These are phyloP conservation scores for Rhizophagus sp. DNA, from an alignment of 192 early-diverging fungal species.

Conservation along the genomic window DNA sequence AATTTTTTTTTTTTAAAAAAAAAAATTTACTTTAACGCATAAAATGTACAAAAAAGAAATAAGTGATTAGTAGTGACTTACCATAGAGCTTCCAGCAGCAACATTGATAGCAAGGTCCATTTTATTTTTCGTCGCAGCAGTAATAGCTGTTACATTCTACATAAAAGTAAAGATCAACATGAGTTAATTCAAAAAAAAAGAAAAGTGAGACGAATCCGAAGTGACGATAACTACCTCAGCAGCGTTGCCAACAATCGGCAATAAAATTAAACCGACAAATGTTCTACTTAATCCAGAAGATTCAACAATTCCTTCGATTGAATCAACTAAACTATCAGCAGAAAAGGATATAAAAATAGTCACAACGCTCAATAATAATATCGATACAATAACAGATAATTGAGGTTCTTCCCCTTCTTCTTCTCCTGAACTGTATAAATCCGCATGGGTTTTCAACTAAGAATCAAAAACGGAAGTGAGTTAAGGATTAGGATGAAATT, in stretches of 20 bases:
- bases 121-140: slow-evolving; percentile 81
- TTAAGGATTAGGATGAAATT: not conserved
- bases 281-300: slow-evolving; percentile 70
- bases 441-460: slow-evolving; percentile 64
- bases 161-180: slow-evolving; percentile 16
- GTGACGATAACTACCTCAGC: slow-evolving; percentile 48
- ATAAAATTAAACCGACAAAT: slow-evolving; percentile 88
- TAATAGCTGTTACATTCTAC: slow-evolving; percentile 78
- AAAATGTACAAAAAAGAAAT: too few species aligned
- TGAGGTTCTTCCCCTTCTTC: slow-evolving; percentile 63
- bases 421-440: slow-evolving; percentile 41
- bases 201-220: too few species aligned
- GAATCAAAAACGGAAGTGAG: not conserved
- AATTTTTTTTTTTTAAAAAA: too few species aligned
- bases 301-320: slow-evolving; percentile 75
- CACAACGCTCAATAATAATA: slow-evolving; percentile 50
- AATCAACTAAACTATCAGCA: slow-evolving; percentile 80
- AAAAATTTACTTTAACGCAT: not conserved
- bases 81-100: slow-evolving; percentile 82
- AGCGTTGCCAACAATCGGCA: slow-evolving; percentile 92
- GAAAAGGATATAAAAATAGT: slow-evolving; percentile 74
- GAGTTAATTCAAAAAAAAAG: not conserved
- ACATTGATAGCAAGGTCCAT: slow-evolving; percentile 91
- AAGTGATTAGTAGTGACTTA: not conserved
- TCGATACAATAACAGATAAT: slow-evolving; percentile 54